phyloP scores from a whole-genome alignment of 2,329 filamentous ascomycete species.

The Diplodia corticola region DNA sequence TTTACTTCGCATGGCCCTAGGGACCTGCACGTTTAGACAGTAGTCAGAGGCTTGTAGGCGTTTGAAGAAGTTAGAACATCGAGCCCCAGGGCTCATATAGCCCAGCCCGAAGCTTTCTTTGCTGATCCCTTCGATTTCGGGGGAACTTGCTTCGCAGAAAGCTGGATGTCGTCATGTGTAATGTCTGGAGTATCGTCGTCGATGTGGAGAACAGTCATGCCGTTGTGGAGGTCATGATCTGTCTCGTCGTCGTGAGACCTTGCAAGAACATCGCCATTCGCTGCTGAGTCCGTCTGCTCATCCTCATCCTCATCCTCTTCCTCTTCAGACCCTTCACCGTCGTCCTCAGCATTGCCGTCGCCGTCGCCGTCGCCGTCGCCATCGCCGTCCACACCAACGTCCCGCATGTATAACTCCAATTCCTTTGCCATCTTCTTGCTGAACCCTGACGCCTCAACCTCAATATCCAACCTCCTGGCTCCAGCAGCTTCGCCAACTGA shows the following conservation, averaged over 20 bases:
- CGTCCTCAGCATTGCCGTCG: constrained; percentile 38
- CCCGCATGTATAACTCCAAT: constrained; percentile 84
- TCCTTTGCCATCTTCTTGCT: constrained; percentile 97
- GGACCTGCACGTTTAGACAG: neutral
- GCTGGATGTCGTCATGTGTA: neutral
- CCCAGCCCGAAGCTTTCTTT: constrained; percentile 24
- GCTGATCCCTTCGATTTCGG: constrained; percentile 14
- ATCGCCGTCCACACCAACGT: constrained; percentile 60
- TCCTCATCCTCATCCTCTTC: constrained; percentile 24
- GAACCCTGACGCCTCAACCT: constrained; percentile 90
- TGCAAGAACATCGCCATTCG: neutral
- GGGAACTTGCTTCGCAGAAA: neutral
- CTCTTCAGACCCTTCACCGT: constrained; percentile 25
- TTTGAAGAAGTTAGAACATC: neutral
- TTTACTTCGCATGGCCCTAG: neutral
- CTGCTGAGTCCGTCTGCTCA: constrained; percentile 23
- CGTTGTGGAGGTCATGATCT: constrained; percentile 9
- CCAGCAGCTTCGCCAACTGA: constrained; percentile 61
- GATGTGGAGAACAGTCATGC: constrained; percentile 41
- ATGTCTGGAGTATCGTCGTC: constrained; percentile 34
- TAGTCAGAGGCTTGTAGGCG: neutral
- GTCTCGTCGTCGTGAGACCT: neutral
- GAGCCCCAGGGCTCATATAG: constrained; percentile 20
- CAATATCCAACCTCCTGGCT: constrained; percentile 68
- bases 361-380: constrained; percentile 54